Evolutionary conservation across 495 filamentous ascomycete species (phyloP).

Genomic region (Aspergillus haitiensis): DNA sequence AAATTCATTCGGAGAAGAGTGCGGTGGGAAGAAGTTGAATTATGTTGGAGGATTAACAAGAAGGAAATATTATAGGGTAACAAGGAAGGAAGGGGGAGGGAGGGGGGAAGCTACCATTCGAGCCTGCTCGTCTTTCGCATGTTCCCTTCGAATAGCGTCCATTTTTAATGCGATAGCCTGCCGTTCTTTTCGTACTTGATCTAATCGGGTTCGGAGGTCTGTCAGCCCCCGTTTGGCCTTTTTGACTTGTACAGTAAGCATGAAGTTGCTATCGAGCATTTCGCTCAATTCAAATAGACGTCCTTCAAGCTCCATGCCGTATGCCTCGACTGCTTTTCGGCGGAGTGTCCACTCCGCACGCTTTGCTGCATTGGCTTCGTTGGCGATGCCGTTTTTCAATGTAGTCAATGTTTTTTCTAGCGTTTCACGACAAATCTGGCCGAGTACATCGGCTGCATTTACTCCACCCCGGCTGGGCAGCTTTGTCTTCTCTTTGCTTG

Average conservation of each 20-base stretch:
- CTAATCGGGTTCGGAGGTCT: conserved; percentile 61
- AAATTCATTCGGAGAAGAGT: too few species aligned
- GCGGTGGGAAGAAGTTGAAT: too few species aligned
- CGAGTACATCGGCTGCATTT: conserved; percentile 67
- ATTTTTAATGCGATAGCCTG: conserved; percentile 66
- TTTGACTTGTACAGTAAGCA: conserved; percentile 60
- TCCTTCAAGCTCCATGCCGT: conserved; percentile 64
- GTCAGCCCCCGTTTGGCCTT: conserved; percentile 65
- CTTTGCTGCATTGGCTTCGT: conserved; percentile 37
- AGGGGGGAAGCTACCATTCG: conserved; percentile 34
- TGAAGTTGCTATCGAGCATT: conserved; percentile 63
- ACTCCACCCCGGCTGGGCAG: conserved; percentile 60
- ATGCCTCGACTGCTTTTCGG: conserved; percentile 64
- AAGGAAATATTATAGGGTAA: not conserved
- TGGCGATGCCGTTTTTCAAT: conserved; percentile 39
- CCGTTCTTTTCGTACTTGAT: conserved; percentile 61
- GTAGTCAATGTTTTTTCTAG: conserved; percentile 53
- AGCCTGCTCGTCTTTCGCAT: conserved; percentile 44
- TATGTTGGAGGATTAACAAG: conserved; percentile 16
- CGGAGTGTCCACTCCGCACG: conserved; percentile 60
- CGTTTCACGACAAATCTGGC: conserved; percentile 69
- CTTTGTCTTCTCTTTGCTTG: conserved; percentile 33
- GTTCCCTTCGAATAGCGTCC: conserved; percentile 65
- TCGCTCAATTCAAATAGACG: conserved; percentile 54
- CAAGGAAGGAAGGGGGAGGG: not conserved